phyloP scores from a whole-genome alignment of 2,329 filamentous ascomycete genomes.

The Sclerotinia subarctica region DNA sequence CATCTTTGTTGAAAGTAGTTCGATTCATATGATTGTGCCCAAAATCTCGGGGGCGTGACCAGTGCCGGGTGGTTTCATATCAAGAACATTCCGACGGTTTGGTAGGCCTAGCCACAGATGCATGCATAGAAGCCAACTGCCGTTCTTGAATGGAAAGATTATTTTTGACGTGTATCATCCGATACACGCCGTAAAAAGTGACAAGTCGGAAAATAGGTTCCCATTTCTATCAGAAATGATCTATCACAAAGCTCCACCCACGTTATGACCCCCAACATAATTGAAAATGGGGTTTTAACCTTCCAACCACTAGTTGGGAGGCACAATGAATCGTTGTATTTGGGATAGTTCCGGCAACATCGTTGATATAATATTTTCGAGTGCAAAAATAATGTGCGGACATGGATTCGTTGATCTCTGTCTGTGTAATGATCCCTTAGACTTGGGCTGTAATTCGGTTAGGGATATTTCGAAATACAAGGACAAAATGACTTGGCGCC shows the following conservation, averaged over 20 bases:
- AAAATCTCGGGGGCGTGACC: not conserved
- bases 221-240: not conserved
- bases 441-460: not conserved
- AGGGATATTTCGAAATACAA: not conserved
- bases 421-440: not conserved
- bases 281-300: not conserved
- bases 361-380: not conserved
- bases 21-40: not conserved
- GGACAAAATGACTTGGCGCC: not conserved
- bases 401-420: not conserved
- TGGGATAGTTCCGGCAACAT: not conserved
- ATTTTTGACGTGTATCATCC: not conserved
- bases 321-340: not conserved
- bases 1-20: not conserved
- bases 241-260: not conserved
- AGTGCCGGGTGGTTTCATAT: not conserved
- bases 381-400: not conserved
- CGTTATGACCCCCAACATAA: not conserved
- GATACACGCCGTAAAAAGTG: not conserved
- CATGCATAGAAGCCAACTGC: not conserved
- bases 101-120: slow-evolving; percentile 1
- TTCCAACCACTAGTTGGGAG: not conserved
- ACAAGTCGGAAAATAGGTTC: not conserved
- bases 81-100: not conserved
- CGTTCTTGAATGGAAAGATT: not conserved